A percentile compares a stretch with the other conserved stretches of the same genome.
Evolutionary conservation across 2,329 filamentous ascomycete genomes (phyloP).

Genomic region (Clonostachys solani): DNA sequence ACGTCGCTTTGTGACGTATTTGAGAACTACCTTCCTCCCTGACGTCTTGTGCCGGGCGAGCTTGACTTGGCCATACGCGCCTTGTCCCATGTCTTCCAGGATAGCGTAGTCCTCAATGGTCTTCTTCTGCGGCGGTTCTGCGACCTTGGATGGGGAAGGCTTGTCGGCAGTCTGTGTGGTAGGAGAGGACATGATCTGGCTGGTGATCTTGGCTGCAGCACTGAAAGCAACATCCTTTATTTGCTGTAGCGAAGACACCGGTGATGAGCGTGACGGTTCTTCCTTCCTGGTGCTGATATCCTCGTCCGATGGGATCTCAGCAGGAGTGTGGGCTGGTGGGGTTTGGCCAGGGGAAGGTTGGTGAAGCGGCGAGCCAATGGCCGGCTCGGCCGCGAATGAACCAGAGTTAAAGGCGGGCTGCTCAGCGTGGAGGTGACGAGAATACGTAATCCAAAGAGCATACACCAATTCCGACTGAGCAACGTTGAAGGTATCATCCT

Average conservation of each 20-base stretch:
- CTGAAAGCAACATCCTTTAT: constrained; percentile 52
- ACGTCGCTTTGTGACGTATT: constrained; percentile 94
- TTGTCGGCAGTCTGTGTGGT: not conserved
- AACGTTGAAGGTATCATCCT: constrained; percentile 36
- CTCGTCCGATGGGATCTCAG: constrained; percentile 51
- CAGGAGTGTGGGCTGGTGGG: constrained; percentile 50
- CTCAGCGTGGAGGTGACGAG: constrained; percentile 80
- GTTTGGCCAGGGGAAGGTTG: constrained; percentile 76
- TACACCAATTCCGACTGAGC: constrained; percentile 76
- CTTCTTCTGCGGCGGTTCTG: constrained; percentile 57
- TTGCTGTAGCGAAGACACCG: constrained; percentile 41
- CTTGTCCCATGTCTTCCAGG: constrained; percentile 96
- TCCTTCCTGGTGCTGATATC: constrained; percentile 39
- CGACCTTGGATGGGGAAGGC: constrained; percentile 16
- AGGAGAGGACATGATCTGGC: constrained; percentile 16
- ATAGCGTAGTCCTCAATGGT: constrained; percentile 87
- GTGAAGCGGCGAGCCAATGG: constrained; percentile 56
- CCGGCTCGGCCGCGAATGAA: constrained; percentile 1
- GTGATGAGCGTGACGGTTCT: constrained; percentile 33
- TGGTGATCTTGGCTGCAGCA: constrained; percentile 49
- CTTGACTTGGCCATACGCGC: constrained; percentile 97
- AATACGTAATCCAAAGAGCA: constrained; percentile 96
- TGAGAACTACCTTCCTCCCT: constrained; percentile 84
- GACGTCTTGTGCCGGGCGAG: constrained; percentile 80
- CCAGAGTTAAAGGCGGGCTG: constrained; percentile 55